Conservation (phyloP, 148 eudicot species). For the Cornus kousa region DNA sequence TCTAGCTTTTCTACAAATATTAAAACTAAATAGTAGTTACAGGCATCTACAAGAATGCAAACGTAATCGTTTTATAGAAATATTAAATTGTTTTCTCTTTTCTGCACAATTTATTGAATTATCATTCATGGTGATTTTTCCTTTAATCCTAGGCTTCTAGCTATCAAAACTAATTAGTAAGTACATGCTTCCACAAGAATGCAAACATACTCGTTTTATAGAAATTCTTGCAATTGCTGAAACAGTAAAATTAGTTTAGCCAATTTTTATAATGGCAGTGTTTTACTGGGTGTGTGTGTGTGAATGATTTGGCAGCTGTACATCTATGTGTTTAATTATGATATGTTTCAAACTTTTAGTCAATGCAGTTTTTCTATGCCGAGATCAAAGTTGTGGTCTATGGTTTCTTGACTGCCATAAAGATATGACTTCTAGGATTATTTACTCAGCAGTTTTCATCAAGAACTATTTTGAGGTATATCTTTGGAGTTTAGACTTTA, state of each 20-base stretch:
- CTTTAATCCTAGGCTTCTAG: neutral
- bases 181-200: neutral
- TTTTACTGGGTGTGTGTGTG: neutral
- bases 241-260: neutral
- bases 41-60: neutral
- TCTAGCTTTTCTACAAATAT: neutral
- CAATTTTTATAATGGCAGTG: neutral
- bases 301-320: no score
- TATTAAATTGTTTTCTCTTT: neutral
- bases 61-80: neutral
- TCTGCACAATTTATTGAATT: neutral
- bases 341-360: no score
- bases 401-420: constrained; percentile 46
- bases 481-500: neutral
- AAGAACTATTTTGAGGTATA: constrained; percentile 81
- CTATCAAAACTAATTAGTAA: neutral
- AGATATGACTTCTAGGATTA: constrained; percentile 88
- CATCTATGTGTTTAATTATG: neutral
- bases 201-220: neutral
- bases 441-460: constrained; percentile 81
- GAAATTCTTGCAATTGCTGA: neutral
- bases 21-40: neutral
- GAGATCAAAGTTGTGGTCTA: neutral
- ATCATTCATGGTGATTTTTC: neutral
- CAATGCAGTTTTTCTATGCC: neutral